Evolutionary conservation across 139 green algal species (phyloP), one percentile per base, ranked within the genome.

Genomic region (Gonium pectorale): DNA sequence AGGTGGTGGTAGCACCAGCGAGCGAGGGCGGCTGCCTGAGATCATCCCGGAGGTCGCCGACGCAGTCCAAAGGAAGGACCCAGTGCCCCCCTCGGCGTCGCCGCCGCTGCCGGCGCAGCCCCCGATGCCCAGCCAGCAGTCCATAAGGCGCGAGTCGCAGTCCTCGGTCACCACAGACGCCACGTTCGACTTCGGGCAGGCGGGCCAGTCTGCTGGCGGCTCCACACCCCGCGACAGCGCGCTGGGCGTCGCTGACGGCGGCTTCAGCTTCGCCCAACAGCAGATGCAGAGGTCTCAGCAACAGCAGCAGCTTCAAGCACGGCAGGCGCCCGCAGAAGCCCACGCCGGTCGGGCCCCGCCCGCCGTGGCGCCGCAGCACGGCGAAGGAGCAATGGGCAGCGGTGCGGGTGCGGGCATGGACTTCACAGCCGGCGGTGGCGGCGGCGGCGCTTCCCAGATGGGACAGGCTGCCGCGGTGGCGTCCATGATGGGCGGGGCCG

Each of bases 221-320:
- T 22, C 77, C 8, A 74, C 77, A 0, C 77, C 77, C 1, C 77
- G 77, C 6, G 77, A 83, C 77, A 83, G 77, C 77, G 13, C 51
- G 41, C 9, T 26, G 0, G n/a, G 33, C 56, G 21, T 9, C 38
- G 33, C 13, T 1, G 22, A 43, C 11, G 75, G 40, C 21, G 63
- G 37, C 38, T 83, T 83, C 44, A 31, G 22, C 8, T 83, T 83
- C 77, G n/a, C 26, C 37, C 26, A 29, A 26, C 67, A 68, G 4
- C 13, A 29, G 17, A 8, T 9, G 7, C 19, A n/a, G 27, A 2
- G 1, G 35, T 21, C 29, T 24, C 77, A 73, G 60, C 78, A 46
- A 31, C 78, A 77, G 44, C 41, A 62, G 26, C 70, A n/a, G n/a
- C n/a, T n/a, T n/a, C n/a, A 37, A 22, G 33, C 27, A 21, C 46